Conservation (phyloP, 2,329 filamentous ascomycete genomes). For the Fusarium algeriense region DNA sequence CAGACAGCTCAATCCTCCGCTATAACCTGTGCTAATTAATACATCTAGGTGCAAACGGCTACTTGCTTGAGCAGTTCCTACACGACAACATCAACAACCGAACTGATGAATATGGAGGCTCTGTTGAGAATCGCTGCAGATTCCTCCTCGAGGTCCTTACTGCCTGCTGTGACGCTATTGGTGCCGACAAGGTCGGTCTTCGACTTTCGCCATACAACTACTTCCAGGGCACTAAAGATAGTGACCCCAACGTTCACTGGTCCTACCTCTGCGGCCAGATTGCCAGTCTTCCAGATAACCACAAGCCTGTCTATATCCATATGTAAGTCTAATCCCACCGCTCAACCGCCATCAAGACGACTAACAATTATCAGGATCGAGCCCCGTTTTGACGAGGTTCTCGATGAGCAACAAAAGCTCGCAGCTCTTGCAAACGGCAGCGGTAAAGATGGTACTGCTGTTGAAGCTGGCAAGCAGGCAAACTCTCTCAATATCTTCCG, state of each 20-base stretch:
- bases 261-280: slow-evolving; percentile 52
- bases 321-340: neutral
- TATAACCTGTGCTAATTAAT: neutral
- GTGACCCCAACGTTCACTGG: slow-evolving; percentile 53
- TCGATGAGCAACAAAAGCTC: slow-evolving; percentile 59
- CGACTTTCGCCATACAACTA: slow-evolving; percentile 50
- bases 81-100: slow-evolving; percentile 36
- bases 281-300: slow-evolving; percentile 47
- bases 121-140: slow-evolving; percentile 38
- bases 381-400: slow-evolving; percentile 60
- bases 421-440: slow-evolving; percentile 49
- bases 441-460: neutral
- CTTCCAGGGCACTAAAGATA: slow-evolving; percentile 48
- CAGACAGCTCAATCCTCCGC: fast-evolving
- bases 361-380: slow-evolving; percentile 52
- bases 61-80: slow-evolving; percentile 6
- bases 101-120: slow-evolving; percentile 38
- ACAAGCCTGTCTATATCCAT: slow-evolving; percentile 6
- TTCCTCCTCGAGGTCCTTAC: slow-evolving; percentile 36
- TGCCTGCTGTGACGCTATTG: slow-evolving; percentile 31
- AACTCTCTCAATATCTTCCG: slow-evolving; percentile 57
- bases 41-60: neutral
- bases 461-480: slow-evolving; percentile 19
- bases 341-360: fast-evolving
- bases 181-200: slow-evolving; percentile 39